Conservation (phyloP, 2,329 filamentous ascomycete genomes). For the Alternaria novae-zelandiae region DNA sequence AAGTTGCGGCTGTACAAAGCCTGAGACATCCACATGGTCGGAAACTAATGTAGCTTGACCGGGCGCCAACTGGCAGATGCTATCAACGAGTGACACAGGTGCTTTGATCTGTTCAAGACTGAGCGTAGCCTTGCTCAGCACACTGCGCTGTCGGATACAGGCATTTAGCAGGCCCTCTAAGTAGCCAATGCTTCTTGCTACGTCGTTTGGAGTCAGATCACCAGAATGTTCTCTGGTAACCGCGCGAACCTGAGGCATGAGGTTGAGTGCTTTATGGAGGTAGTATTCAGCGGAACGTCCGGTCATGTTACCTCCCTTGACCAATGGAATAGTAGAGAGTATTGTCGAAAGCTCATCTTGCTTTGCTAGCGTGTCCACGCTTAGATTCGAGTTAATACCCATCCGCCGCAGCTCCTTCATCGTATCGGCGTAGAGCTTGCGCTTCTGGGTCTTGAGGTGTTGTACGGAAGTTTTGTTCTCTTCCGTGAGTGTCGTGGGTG, state of each 20-base stretch:
- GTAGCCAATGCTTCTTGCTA: conserved; percentile 78
- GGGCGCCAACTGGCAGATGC: conserved; percentile 31
- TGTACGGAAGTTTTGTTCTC: conserved; percentile 86
- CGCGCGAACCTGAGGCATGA: conserved; percentile 71
- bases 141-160: conserved; percentile 65
- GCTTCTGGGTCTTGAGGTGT: conserved; percentile 88
- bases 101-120: conserved; percentile 48
- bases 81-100: conserved; percentile 44
- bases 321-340: conserved; percentile 61
- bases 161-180: conserved; percentile 83
- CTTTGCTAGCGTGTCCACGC: conserved; percentile 72
- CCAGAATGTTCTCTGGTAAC: conserved; percentile 77
- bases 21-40: conserved; percentile 13
- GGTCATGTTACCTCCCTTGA: conserved; percentile 35
- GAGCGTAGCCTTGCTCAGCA: conserved; percentile 39
- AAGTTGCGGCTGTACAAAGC: conserved; percentile 27
- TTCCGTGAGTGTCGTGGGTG: conserved; percentile 78
- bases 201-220: conserved; percentile 82
- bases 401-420: conserved; percentile 83
- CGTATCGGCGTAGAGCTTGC: conserved; percentile 87
- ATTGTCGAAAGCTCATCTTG: conserved; percentile 76
- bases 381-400: conserved; percentile 86
- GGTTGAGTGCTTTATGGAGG: conserved; percentile 79
- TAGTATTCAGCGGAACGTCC: conserved; percentile 65
- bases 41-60: conserved; percentile 23